Evolutionary conservation across 2,329 filamentous ascomycete species (phyloP).

Genomic region (Colletotrichum endophyticum): DNA sequence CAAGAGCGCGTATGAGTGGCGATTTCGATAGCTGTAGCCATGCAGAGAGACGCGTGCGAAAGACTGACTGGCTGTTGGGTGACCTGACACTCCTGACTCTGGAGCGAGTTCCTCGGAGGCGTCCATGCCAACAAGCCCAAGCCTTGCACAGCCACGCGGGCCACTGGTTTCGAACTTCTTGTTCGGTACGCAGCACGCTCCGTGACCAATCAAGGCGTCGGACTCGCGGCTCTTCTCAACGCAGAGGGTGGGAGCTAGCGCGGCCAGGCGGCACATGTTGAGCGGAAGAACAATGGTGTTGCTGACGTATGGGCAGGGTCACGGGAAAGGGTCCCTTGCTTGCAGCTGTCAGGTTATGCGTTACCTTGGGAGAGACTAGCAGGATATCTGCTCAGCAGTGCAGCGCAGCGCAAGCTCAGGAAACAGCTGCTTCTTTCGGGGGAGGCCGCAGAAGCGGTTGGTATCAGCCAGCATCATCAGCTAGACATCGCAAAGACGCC

Average conservation of each 20-base stretch:
- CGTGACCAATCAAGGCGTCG: neutral
- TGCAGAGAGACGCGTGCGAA: neutral
- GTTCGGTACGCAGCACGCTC: neutral
- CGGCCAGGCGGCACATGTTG: neutral
- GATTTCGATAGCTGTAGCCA: neutral
- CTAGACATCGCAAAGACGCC: neutral
- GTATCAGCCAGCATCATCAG: neutral
- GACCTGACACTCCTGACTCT: neutral
- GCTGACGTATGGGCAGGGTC: neutral
- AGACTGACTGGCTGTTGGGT: neutral
- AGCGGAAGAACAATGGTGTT: neutral
- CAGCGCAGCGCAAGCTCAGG: neutral
- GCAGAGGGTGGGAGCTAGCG: neutral
- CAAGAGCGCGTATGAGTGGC: slow-evolving; percentile 8
- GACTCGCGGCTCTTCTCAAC: neutral
- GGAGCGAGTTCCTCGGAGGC: neutral
- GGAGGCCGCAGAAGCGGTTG: neutral
- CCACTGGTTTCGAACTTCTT: neutral
- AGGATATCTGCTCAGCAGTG: neutral
- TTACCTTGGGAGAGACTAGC: neutral
- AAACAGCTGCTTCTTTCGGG: neutral
- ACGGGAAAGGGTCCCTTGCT: neutral
- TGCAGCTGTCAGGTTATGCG: neutral
- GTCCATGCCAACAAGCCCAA: neutral
- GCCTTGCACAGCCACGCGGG: slow-evolving; percentile 16